Percentiles rank a stretch among this genome's conserved stretches.
Conservation (phyloP, 225 moss, liverwort and hornwort genomes). For the Physcomitrium patens region DNA sequence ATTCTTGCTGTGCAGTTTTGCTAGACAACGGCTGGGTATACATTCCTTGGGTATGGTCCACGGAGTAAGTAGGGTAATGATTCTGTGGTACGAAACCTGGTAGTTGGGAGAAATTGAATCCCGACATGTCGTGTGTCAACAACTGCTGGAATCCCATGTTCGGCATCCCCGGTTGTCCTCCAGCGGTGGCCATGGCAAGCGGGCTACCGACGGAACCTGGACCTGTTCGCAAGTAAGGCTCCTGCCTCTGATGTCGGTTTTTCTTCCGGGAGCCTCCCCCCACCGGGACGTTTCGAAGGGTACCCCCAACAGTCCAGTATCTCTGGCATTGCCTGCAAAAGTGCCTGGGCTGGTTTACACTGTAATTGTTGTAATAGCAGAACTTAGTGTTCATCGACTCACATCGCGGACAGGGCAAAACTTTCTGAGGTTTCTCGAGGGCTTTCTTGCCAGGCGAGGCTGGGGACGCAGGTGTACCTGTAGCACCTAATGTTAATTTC, state of each 20-base stretch:
- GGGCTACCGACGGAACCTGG: constrained; percentile 24
- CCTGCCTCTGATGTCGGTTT: constrained; percentile 44
- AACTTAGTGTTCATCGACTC: constrained; percentile 74
- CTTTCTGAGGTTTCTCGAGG: constrained; percentile 58
- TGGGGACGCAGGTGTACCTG: constrained; percentile 20
- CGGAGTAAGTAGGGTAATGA: constrained; percentile 6
- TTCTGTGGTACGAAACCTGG: constrained; percentile 30
- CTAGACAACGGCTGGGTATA: constrained; percentile 17
- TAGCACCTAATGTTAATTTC: constrained; percentile 5
- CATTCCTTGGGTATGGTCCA: constrained; percentile 30
- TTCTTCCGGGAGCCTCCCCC: constrained; percentile 64
- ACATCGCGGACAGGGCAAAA: constrained; percentile 62
- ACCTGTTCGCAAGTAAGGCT: constrained; percentile 42
- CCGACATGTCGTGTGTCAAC: constrained; percentile 31
- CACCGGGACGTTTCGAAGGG: constrained; percentile 64
- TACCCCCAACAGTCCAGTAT: constrained; percentile 69
- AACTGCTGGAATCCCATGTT: constrained; percentile 30
- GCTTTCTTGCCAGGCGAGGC: constrained; percentile 25
- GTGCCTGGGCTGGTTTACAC: constrained; percentile 65
- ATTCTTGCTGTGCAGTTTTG: constrained; percentile 24
- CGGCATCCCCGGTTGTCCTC: not conserved
- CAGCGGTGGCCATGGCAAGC: constrained; percentile 25
- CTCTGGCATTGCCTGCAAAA: constrained; percentile 68
- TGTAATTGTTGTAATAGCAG: constrained; percentile 72
- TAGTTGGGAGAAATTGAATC: constrained; percentile 35